Conservation (phyloP, 768 basidiomycete species). For the Kondoa subrosea region DNA sequence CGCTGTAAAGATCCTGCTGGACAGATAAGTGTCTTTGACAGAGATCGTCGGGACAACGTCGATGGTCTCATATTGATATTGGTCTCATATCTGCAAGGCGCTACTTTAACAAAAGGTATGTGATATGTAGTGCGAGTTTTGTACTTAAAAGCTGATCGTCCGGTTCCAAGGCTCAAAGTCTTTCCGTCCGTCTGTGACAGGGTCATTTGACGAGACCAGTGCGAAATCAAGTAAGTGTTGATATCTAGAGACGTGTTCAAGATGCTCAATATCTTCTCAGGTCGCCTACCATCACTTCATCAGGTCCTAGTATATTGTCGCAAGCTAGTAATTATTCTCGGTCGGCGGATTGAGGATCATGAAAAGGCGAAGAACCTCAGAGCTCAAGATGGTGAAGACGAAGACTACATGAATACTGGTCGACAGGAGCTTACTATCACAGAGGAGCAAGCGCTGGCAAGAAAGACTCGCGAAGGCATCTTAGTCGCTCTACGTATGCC, state of each 20-base stretch:
- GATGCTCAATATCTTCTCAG: no score
- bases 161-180: not conserved
- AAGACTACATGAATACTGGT: conserved; percentile 24
- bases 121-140: not conserved
- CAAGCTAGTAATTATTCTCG: not conserved
- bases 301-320: not conserved
- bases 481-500: conserved; percentile 45
- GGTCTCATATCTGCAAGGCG: conserved; percentile 5
- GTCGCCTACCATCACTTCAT: not conserved
- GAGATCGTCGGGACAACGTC: not conserved
- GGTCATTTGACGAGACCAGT: not conserved
- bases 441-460: conserved; percentile 47
- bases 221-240: not conserved
- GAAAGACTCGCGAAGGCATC: conserved; percentile 35
- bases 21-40: conserved; percentile 10
- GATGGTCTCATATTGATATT: not conserved
- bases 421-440: conserved; percentile 37
- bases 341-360: not conserved
- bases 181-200: not conserved
- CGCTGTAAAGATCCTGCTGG: conserved; percentile 4
- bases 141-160: not conserved
- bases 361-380: conserved; percentile 1
- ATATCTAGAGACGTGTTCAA: no score
- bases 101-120: not conserved
- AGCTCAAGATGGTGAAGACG: conserved; percentile 27